Base-by-base conservation (phyloP, 164 flowering plant genomes). In the Vitis rupestris region DNA sequence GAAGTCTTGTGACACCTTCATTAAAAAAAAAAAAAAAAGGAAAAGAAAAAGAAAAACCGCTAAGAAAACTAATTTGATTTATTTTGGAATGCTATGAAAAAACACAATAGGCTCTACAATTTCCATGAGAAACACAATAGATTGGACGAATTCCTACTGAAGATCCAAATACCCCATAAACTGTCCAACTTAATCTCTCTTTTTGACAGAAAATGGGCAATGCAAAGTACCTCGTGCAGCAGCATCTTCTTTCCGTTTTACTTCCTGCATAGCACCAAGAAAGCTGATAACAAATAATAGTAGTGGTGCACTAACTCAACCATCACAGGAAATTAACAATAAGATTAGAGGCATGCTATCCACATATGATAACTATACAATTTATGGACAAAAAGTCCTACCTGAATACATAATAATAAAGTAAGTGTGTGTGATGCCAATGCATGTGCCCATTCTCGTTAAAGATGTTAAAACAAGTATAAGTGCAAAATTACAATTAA, bases 211-310 rank as follows among this genome's bases (percentile, higher is more conserved):
- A 15, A 27, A 10, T 61, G 13, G 58, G 44, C 52, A 61, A 56
- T 8, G 48, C 10, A 61, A 48, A 23, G 54, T 78, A 95, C 99
- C 99, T 78, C 92, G 85, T 66, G 93, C 88, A 52, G 89, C 97
- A 76, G 98, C 98, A 61, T 96, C 99, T 85, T 96, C 98, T 83
- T 78, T 91, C 76, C 98, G 79, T 78, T 80, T 91, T 30, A 96
- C 76, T 48, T 86, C 97, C 98, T 95, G 79, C 71, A 77, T 6
- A 52, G 49, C 64, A 80, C 59, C 29, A 66, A 65, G 4, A 70
- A 69, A 52, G 53, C 55, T 55, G 37, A 61, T 55, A 51, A 69
- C 17, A 61, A 29, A 62, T 49, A 50, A 37, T 23, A 37, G 27
- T 37, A 23, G 56, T 37, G 19, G 16, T 64, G 60, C 44, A 16